phyloP scores from a whole-genome alignment of 768 basidiomycete species.

The Cubamyces sp. region DNA sequence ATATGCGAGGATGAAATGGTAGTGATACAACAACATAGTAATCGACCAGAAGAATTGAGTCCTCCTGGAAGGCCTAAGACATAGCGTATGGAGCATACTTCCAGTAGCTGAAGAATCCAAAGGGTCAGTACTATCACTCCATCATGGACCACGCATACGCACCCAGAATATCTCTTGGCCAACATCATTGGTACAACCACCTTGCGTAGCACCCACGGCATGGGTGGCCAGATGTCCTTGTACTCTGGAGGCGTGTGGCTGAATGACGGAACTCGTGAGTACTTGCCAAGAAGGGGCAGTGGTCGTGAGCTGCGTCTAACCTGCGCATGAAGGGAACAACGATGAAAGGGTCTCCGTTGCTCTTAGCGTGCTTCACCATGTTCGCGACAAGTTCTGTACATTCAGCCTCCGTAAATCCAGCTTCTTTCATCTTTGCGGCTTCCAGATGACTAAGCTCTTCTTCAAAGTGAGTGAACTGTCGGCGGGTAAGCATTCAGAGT shows the following conservation, averaged over 20 bases:
- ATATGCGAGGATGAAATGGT: too few species aligned
- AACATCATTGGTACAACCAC: conserved; percentile 42
- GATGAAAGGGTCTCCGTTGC: conserved; percentile 40
- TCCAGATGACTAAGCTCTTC: conserved; percentile 42
- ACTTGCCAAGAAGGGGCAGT: neutral
- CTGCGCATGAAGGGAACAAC: conserved; percentile 43
- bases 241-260: conserved; percentile 45
- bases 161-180: conserved; percentile 42
- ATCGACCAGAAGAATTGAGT: neutral
- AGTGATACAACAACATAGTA: too few species aligned
- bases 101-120: conserved; percentile 39
- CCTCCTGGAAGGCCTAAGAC: conserved; percentile 25
- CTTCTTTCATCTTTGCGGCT: conserved; percentile 35
- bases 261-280: neutral
- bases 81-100: conserved; percentile 42
- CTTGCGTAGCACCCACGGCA: conserved; percentile 45
- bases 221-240: conserved; percentile 42
- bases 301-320: conserved; percentile 26
- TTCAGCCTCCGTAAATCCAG: conserved; percentile 36
- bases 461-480: conserved; percentile 42
- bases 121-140: too few species aligned
- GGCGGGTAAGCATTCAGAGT: neutral
- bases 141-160: neutral
- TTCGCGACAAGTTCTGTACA: conserved; percentile 34
- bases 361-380: conserved; percentile 38